phyloP scores from a whole-genome alignment of 495 filamentous ascomycete genomes.

The Parmelia sp. region DNA sequence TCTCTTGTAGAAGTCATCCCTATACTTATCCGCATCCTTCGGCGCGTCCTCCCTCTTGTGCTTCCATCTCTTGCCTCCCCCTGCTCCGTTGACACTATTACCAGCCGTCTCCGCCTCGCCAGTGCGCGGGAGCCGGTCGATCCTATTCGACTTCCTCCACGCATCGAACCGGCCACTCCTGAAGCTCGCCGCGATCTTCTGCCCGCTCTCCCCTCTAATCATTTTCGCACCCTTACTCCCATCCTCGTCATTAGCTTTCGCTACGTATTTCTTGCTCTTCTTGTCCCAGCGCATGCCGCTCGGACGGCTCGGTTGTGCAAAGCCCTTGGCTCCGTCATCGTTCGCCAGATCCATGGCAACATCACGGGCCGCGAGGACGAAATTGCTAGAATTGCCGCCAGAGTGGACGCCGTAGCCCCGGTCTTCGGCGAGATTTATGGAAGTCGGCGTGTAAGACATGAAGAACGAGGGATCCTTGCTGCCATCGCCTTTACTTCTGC shows the following conservation, averaged over 20 bases:
- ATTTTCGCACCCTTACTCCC: slow-evolving; percentile 78
- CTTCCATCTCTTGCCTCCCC: slow-evolving; percentile 53
- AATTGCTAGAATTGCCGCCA: slow-evolving; percentile 47
- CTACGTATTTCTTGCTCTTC: slow-evolving; percentile 90
- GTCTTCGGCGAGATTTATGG: slow-evolving; percentile 73
- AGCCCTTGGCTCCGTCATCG: slow-evolving; percentile 71
- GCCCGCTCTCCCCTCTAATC: slow-evolving; percentile 83
- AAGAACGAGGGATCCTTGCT: slow-evolving; percentile 85
- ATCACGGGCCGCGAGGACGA: slow-evolving; percentile 72
- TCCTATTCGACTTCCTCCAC: slow-evolving; percentile 79
- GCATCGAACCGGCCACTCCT: slow-evolving; percentile 86
- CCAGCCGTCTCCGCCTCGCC: slow-evolving; percentile 67
- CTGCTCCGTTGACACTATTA: slow-evolving; percentile 30
- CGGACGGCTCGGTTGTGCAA: slow-evolving; percentile 61
- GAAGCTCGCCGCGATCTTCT: slow-evolving; percentile 92
- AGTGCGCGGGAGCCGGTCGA: slow-evolving; percentile 67
- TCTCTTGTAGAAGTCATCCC: slow-evolving; percentile 81
- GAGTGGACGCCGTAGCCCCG: slow-evolving; percentile 87
- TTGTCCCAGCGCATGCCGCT: slow-evolving; percentile 91
- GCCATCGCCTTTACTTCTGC: slow-evolving; percentile 34
- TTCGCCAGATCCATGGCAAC: slow-evolving; percentile 83
- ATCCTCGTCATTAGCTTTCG: slow-evolving; percentile 85
- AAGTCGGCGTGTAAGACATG: slow-evolving; percentile 86
- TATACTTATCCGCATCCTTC: slow-evolving; percentile 83
- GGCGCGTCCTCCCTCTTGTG: slow-evolving; percentile 81